phyloP scores from a whole-genome alignment of 2,329 filamentous ascomycete genomes.

The Aureobasidium sp. region DNA sequence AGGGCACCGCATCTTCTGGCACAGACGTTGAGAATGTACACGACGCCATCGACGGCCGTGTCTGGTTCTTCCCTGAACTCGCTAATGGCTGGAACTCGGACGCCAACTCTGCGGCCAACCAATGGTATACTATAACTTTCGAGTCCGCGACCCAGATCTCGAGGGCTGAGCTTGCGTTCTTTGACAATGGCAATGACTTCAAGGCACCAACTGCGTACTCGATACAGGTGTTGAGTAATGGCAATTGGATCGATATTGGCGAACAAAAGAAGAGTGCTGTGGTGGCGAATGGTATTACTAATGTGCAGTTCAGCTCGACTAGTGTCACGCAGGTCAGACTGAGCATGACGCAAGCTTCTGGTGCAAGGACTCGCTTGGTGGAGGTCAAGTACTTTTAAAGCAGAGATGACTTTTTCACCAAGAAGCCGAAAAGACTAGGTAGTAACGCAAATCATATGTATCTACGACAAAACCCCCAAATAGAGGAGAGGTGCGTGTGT shows the following conservation, averaged over 20 bases:
- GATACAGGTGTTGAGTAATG: slow-evolving; percentile 24
- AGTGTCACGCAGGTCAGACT: slow-evolving; percentile 27
- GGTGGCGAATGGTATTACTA: slow-evolving; percentile 34
- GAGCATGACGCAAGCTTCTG: slow-evolving; percentile 28
- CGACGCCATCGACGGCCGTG: slow-evolving; percentile 34
- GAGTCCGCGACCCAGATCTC: slow-evolving; percentile 24
- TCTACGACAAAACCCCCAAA: no score
- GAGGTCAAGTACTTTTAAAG: slow-evolving; percentile 33
- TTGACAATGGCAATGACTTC: slow-evolving; percentile 26
- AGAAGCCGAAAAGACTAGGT: no score
- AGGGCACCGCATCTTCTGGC: slow-evolving; percentile 27
- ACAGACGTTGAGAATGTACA: slow-evolving; percentile 27
- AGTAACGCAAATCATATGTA: no score
- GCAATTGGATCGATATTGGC: slow-evolving; percentile 27
- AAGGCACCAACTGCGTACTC: slow-evolving; percentile 27
- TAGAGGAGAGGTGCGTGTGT: no score
- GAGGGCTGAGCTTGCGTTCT: slow-evolving; percentile 34
- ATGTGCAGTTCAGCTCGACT: slow-evolving; percentile 26
- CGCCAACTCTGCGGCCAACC: slow-evolving; percentile 23
- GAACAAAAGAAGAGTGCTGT: slow-evolving; percentile 20
- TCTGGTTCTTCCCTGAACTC: slow-evolving; percentile 36
- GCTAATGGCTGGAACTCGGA: slow-evolving; percentile 35
- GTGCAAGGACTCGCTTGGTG: slow-evolving; percentile 30
- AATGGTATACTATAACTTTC: slow-evolving; percentile 36
- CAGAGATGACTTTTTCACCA: no score